phyloP scores from a whole-genome alignment of 169 alveolate genomes.

The Eimeria necatrix region DNA sequence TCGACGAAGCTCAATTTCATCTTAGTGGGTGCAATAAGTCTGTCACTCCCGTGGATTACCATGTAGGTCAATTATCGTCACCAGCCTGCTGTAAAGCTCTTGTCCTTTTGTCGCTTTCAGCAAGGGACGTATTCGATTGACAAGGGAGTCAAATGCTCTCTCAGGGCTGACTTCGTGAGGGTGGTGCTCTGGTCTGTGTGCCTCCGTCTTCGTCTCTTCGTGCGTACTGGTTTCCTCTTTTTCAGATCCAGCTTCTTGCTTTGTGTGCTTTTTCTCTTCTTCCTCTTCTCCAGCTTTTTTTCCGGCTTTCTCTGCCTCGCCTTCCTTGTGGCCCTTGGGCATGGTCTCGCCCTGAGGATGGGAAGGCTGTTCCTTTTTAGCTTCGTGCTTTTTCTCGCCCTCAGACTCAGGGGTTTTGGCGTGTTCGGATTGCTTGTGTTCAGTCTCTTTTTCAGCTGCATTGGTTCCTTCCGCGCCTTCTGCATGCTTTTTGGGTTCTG shows the following conservation, averaged over 20 bases:
- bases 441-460: neutral
- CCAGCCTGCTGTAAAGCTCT: slow-evolving; percentile 16
- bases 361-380: neutral
- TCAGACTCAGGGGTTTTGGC: neutral
- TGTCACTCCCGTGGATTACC: neutral
- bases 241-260: neutral
- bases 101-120: slow-evolving; percentile 50
- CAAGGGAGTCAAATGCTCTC: neutral
- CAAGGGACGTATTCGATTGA: slow-evolving; percentile 38
- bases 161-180: neutral
- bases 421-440: neutral
- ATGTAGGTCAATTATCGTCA: slow-evolving; percentile 30
- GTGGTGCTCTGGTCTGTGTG: neutral
- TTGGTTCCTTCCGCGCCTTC: neutral
- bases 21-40: too few relatives aligned
- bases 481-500: neutral
- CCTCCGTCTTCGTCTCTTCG: neutral
- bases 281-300: neutral
- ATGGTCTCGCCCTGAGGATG: neutral
- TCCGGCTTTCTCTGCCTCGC: neutral
- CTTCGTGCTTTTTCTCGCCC: neutral
- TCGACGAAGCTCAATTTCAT: too few relatives aligned
- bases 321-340: neutral
- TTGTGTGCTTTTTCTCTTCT: neutral
- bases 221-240: neutral